A percentile compares a stretch with the other conserved stretches of the same genome.
These are phyloP conservation scores for Eucalyptus regnans DNA, from an alignment of 345 rosid genomes.

Conservation along the genomic window DNA sequence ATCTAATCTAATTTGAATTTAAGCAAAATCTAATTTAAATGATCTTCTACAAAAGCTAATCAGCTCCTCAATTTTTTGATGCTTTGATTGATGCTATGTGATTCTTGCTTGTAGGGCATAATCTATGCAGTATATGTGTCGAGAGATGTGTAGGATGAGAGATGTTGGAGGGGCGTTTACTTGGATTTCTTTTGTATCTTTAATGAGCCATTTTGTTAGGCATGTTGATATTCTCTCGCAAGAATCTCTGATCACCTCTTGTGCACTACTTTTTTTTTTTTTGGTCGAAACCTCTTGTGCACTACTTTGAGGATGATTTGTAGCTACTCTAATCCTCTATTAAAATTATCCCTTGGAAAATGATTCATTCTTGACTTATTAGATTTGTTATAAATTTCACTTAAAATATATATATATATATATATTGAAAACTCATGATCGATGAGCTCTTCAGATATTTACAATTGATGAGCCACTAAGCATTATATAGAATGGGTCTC, in stretches of 20 bases:
- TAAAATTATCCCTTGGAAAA: background rate
- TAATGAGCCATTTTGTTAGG: background rate
- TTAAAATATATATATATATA: background rate
- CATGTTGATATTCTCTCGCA: background rate
- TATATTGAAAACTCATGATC: background rate
- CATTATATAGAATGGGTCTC: background rate
- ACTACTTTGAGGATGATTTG: background rate
- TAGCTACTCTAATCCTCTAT: background rate
- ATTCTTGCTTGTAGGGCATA: background rate
- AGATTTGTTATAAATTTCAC: background rate
- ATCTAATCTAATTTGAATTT: background rate
- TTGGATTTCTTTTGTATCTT: background rate
- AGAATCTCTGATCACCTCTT: background rate
- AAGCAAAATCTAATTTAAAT: background rate
- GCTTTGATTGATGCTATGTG: background rate
- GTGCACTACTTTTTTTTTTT: background rate
- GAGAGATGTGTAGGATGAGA: background rate
- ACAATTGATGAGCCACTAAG: background rate
- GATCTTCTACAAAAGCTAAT: background rate
- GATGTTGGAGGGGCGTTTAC: too few species aligned
- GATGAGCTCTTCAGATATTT: too few species aligned
- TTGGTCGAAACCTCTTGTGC: too few species aligned
- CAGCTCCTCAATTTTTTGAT: background rate
- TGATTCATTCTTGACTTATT: background rate
- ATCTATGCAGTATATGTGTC: rapidly evolving